Evolutionary conservation across 352 stramenopile species (phyloP), one percentile per base, ranked within the genome.

Genomic region (Phytopythium helicoides): DNA sequence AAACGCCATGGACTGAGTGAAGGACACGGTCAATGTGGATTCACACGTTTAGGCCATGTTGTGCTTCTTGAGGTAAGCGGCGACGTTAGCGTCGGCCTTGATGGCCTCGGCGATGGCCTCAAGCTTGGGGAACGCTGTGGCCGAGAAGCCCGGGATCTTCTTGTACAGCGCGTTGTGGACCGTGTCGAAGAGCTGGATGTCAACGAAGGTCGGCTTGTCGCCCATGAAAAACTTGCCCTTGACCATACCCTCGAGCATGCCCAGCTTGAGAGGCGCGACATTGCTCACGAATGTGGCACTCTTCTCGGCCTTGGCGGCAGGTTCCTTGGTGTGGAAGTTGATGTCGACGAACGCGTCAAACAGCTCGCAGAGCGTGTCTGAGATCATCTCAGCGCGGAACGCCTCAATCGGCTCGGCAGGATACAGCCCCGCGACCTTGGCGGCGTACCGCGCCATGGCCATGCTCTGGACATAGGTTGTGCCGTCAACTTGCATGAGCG

Each of bases 401-500:
- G 52, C 65, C 34, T 81, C 50, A 1, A 72, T 23, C 6, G 66
- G 44, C 31, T 83, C 71, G 2, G 57, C 25, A 14, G 76, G 73
- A 64, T 82, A 87, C 8, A 86, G 47, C 19, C 71, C 69, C n/a
- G 26, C 44, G 12, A 87, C 47, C 33, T 63, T 75, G 22, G 73
- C 73, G 6, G 76, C 75, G 49, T 86, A 91, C 11, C 68, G 64
- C 10, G 63, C 65, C 50, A 87, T 82, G 16, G 73, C 68, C 53
- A 86, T 81, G 35, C 67, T 86, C 51, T 87, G 71, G 28, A 60
- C 38, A 57, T 73, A 83, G 12, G 45, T 60, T 14, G 51, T 42
- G 23, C 71, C 74, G 35, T 85, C 62, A 7, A 90, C 69, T 42
- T 78, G 66, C n/a, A 91, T 40, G 10, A 74, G 44, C 1, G 77